phyloP scores from a whole-genome alignment of 257 asterid species.

The Leptodermis oblonga region DNA sequence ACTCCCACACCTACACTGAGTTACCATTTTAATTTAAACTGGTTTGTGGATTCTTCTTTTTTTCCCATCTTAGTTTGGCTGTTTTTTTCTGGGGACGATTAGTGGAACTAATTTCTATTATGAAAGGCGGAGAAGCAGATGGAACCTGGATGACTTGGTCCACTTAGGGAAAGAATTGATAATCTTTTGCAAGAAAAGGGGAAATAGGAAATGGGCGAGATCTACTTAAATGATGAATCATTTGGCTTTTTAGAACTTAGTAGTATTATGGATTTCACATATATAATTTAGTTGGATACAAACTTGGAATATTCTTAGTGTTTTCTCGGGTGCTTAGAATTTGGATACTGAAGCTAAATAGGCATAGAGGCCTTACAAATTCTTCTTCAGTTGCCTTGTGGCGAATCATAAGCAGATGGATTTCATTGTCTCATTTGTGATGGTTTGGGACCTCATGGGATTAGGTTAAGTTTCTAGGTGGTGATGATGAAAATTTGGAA shows the following conservation, averaged over 20 bases:
- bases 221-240: not conserved
- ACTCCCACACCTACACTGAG: not conserved
- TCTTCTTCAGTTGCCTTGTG: not conserved
- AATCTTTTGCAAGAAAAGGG: not conserved
- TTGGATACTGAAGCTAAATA: not conserved
- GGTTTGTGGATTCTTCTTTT: slow-evolving; percentile 3
- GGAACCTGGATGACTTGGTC: not conserved
- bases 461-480: not conserved
- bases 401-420: not conserved
- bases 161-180: not conserved
- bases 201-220: not conserved
- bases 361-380: not conserved
- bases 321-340: not conserved
- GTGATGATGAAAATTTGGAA: not conserved
- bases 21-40: not conserved
- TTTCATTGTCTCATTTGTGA: not conserved
- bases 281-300: not conserved
- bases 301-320: not conserved
- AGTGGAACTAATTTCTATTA: not conserved
- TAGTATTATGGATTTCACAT: not conserved
- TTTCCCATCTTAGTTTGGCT: not conserved
- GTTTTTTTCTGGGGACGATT: not conserved
- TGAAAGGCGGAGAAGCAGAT: not conserved
- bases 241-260: not conserved
- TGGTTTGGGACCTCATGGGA: not conserved